Base-by-base conservation (phyloP, 2,329 filamentous ascomycete species). In the Cercospora berteroae region DNA sequence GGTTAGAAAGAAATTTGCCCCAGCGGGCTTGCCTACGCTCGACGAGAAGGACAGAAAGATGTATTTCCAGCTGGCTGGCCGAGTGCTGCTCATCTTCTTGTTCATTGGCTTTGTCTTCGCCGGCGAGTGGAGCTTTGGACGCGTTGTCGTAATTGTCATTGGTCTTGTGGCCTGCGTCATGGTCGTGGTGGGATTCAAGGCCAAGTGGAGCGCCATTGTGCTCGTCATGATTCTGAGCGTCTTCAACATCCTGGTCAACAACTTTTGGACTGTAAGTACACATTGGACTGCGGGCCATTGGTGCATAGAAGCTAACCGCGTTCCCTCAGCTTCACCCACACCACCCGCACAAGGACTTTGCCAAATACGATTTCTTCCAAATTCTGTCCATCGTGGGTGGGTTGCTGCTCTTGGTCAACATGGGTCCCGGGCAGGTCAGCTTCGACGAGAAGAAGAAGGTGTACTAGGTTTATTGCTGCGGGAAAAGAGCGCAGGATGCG, bases 391-490 rank as follows among this genome's bases (percentile, higher is more conserved):
- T 99, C 79, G 94, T 98, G 73, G 95, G 95, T 72, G 95, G 95
- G 80, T 91, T 99, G 66, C 87, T 99, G 67, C 89, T 99, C 73
- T 88, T 99, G 73, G 94, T 98, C 83, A 99, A 99, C 88, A 97
- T 95, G 88, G 95, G 95, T 69, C 95, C 95, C 9, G 95, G 95
- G 71, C 94, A 97, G 81, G 91, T 98, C 86, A 96, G 92, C 80
- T 94, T 98, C 81, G 95, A 99, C 82, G 95, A 99, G 88, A 99
- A 99, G 92, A 99, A 99, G 89, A 99, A 99, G 88, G 95, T 99
- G 74, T 99, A 99, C 84, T 99, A 78, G 74, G 69, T 31, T 20
- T 25, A 33, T 31, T 31, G 20, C 52, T 57, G 23, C 52, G 29
- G 23, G 39, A 50, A n/a, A n/a, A 50, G 44, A 50, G 44, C 20